Percentiles rank a stretch among this genome's conserved stretches.
Evolutionary conservation across 352 stramenopile species (phyloP).

Genomic region (Phytophthora sojae): DNA sequence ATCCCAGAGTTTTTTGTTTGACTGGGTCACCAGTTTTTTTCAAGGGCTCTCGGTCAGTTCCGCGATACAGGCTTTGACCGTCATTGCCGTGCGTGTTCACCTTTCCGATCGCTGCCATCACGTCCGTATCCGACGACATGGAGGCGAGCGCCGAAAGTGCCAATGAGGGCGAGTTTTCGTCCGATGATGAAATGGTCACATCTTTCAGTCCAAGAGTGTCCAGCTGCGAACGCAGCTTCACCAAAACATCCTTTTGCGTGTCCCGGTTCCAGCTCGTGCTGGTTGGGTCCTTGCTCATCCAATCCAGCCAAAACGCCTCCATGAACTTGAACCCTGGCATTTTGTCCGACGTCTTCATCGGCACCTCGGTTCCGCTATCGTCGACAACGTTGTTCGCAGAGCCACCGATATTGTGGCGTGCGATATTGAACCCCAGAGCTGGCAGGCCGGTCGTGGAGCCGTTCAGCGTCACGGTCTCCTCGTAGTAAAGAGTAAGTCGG

Average conservation of each 20-base stretch:
- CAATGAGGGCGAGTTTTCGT: slow-evolving; percentile 60
- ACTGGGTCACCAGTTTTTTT: slow-evolving; percentile 34
- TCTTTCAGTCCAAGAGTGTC: slow-evolving; percentile 37
- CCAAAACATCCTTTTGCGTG: slow-evolving; percentile 49
- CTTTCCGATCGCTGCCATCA: slow-evolving; percentile 49
- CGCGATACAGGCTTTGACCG: slow-evolving; percentile 49
- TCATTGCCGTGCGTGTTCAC: slow-evolving; percentile 70
- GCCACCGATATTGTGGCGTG: slow-evolving; percentile 67
- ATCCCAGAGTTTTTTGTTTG: slow-evolving; percentile 60
- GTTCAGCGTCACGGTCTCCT: slow-evolving; percentile 42
- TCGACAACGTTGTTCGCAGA: slow-evolving; percentile 52
- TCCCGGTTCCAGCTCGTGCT: slow-evolving; percentile 64
- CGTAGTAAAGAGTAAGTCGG: slow-evolving; percentile 61
- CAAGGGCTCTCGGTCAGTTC: slow-evolving; percentile 42
- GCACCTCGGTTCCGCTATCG: slow-evolving; percentile 42
- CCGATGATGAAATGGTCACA: slow-evolving; percentile 50
- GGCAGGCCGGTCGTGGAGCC: slow-evolving; percentile 36
- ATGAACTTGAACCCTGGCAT: slow-evolving; percentile 69
- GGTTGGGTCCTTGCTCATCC: slow-evolving; percentile 45
- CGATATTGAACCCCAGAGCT: slow-evolving; percentile 60
- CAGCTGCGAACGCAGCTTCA: slow-evolving; percentile 47
- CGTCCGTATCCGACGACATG: slow-evolving; percentile 29
- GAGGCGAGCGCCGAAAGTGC: slow-evolving; percentile 43
- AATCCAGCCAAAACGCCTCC: slow-evolving; percentile 66
- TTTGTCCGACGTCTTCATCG: slow-evolving; percentile 54